A percentile compares a stretch with the other conserved stretches of the same genome.
Evolutionary conservation across 176 grass and related monocot species (phyloP).

Genomic region (Aegilops sharonensis): DNA sequence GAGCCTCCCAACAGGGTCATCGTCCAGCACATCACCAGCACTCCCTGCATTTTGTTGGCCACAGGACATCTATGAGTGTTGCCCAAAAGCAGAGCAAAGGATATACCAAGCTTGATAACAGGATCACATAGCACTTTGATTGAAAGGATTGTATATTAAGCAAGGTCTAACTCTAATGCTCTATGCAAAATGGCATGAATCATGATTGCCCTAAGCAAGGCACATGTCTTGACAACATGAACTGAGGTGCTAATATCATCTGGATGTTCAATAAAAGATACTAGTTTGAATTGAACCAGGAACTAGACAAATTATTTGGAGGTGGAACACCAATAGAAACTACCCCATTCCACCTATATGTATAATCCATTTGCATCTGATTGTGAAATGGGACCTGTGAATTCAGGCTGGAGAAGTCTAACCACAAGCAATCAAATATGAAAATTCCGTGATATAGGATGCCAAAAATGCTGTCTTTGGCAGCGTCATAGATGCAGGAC

Average conservation of each 20-base stretch:
- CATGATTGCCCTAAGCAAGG: neutral
- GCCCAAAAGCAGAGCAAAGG: conserved; percentile 31
- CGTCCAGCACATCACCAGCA: conserved; percentile 80
- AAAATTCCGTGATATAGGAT: neutral
- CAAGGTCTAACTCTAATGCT: conserved; percentile 10
- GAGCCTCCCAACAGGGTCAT: conserved; percentile 81
- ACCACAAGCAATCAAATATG: neutral
- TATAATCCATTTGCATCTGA: neutral
- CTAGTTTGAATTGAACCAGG: neutral
- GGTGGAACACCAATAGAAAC: neutral
- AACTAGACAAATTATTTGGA: neutral
- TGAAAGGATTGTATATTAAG: neutral
- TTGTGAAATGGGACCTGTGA: neutral
- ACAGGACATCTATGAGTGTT: neutral
- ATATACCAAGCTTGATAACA: conserved; percentile 27
- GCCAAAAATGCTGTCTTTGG: conserved; percentile 17
- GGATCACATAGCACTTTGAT: conserved; percentile 12
- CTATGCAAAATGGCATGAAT: neutral
- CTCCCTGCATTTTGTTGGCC: conserved; percentile 57
- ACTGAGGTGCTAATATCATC: neutral
- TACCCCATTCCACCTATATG: neutral
- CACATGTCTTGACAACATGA: neutral
- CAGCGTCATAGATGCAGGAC: neutral
- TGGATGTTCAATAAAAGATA: neutral
- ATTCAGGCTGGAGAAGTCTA: neutral